Evolutionary conservation across 257 asterid species (phyloP).

Genomic region (Asclepias syriaca): DNA sequence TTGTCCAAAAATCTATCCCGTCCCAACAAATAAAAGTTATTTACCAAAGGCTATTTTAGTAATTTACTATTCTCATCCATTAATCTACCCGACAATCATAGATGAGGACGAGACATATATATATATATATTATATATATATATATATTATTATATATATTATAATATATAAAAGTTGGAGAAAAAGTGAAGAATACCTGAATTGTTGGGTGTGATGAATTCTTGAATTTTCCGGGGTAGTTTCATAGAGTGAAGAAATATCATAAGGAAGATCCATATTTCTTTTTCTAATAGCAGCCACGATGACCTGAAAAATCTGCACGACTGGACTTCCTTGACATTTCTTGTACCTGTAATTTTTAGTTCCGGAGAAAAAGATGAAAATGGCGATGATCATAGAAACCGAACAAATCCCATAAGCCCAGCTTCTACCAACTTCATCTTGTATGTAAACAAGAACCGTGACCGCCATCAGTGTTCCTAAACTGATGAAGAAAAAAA

Average conservation of each 20-base stretch:
- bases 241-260: constrained; percentile 49
- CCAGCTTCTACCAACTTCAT: constrained; percentile 62
- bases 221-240: constrained; percentile 48
- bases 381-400: constrained; percentile 50
- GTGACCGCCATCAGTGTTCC: constrained; percentile 84
- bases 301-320: constrained; percentile 70
- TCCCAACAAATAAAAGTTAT: neutral
- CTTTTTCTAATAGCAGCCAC: constrained; percentile 59
- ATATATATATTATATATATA: no score
- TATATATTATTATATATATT: no score
- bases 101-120: no score
- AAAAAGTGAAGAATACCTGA: constrained; percentile 26
- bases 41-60: no score
- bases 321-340: constrained; percentile 65
- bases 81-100: no score
- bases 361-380: constrained; percentile 58
- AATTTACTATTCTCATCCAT: no score
- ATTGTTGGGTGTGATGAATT: constrained; percentile 62
- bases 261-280: constrained; percentile 45
- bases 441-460: constrained; percentile 78
- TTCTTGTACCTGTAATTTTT: constrained; percentile 65
- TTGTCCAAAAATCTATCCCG: constrained; percentile 60
- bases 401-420: constrained; percentile 75
- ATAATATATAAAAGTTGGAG: neutral
- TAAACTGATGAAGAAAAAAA: constrained; percentile 86